These are phyloP conservation scores for Lenwebbia sp. DNA, from an alignment of 345 rosid species.

Conservation along the genomic window DNA sequence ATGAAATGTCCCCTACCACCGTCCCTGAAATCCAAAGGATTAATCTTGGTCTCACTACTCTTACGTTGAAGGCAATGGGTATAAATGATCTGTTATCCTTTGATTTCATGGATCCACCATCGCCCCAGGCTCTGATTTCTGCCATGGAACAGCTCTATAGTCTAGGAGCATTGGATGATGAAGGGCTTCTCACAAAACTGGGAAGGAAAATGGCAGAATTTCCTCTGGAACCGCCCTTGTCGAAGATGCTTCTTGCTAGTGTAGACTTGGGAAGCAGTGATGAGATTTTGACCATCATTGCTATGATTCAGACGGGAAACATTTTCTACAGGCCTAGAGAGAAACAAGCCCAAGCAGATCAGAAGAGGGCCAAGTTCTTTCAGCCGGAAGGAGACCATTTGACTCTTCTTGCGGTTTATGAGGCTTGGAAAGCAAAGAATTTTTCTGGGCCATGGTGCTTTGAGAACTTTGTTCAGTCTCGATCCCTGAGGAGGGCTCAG, in stretches of 20 bases:
- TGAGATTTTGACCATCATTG: slow-evolving; percentile 79
- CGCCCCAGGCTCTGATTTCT: slow-evolving; percentile 72
- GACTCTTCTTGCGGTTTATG: slow-evolving; percentile 87
- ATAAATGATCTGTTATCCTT: slow-evolving; percentile 69
- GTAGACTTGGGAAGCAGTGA: slow-evolving; percentile 94
- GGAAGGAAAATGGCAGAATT: slow-evolving; percentile 98
- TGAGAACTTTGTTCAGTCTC: slow-evolving; percentile 76
- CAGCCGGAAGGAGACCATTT: slow-evolving; percentile 89
- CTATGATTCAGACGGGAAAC: slow-evolving; percentile 90
- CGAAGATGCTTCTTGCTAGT: slow-evolving; percentile 91
- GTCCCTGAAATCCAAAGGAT: slow-evolving; percentile 91
- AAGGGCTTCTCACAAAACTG: slow-evolving; percentile 77
- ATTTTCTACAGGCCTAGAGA: slow-evolving; percentile 88
- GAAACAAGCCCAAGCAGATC: slow-evolving; percentile 94
- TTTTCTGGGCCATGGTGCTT: slow-evolving; percentile 91
- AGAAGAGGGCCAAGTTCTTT: slow-evolving; percentile 84
- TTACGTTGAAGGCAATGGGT: slow-evolving; percentile 92
- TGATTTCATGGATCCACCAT: slow-evolving; percentile 75
- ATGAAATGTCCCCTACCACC: slow-evolving; percentile 73
- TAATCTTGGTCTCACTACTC: slow-evolving; percentile 57
- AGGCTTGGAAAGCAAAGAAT: slow-evolving; percentile 87
- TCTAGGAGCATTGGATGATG: slow-evolving; percentile 84
- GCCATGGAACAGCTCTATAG: slow-evolving; percentile 88
- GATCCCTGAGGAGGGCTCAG: slow-evolving; percentile 74
- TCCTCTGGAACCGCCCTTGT: slow-evolving; percentile 85